Conservation (phyloP, 768 basidiomycete species). For the Termitomyces sp. region DNA sequence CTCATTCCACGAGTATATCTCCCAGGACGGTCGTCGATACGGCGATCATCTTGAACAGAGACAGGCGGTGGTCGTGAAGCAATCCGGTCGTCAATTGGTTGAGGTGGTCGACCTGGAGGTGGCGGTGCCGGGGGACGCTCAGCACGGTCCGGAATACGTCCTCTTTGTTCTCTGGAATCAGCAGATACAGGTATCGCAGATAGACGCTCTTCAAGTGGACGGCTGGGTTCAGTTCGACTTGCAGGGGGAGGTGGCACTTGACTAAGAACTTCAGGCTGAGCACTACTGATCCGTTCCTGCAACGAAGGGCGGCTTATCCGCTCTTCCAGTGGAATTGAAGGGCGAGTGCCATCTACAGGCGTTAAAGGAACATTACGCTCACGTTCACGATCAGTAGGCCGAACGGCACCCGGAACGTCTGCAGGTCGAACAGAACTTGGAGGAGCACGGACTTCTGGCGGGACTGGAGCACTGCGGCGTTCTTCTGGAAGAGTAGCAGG, state of each 20-base stretch:
- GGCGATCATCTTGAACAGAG: conserved; percentile 16
- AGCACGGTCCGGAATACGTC: conserved; percentile 13
- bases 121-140: conserved; percentile 16
- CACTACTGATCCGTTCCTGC: conserved; percentile 28
- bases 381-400: conserved; percentile 9
- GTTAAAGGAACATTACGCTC: conserved; percentile 7
- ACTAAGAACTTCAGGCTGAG: conserved; percentile 21
- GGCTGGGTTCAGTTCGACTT: conserved; percentile 12
- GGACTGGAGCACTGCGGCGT: conserved; percentile 12
- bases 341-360: conserved; percentile 16
- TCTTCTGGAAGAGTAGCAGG: conserved; percentile 25
- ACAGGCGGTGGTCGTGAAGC: conserved; percentile 1
- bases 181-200: conserved; percentile 24
- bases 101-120: conserved; percentile 10
- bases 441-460: conserved; percentile 9
- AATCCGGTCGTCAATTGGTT: conserved; percentile 9
- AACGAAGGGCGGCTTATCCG: conserved; percentile 29
- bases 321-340: conserved; percentile 29
- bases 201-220: conserved; percentile 37
- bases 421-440: conserved; percentile 16
- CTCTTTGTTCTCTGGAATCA: conserved; percentile 13
- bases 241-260: conserved; percentile 4
- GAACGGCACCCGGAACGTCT: conserved; percentile 14
- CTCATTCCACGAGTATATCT: conserved; percentile 15
- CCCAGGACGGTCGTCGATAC: conserved; percentile 19